A percentile compares a stretch with the other conserved stretches of the same genome.
phyloP scores from a whole-genome alignment of 306 rosid species.

The Arachis stenosperma region DNA sequence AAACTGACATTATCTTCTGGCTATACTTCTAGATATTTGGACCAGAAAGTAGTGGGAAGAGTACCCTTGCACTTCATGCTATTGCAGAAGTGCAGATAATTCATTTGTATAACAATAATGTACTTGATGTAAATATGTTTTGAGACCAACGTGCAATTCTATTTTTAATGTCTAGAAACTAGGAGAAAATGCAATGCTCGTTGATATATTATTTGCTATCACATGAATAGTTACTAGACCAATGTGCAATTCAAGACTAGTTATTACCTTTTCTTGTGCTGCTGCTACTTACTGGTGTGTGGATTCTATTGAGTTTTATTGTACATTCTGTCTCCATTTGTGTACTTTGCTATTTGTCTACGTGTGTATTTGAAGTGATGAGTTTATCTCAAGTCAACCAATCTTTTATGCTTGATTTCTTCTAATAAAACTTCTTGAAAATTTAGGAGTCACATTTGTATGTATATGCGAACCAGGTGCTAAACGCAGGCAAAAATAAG shows the following conservation, averaged over 20 bases:
- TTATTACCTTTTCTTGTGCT: conserved; percentile 6
- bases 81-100: conserved; percentile 97
- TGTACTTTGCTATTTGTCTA: conserved; percentile 23
- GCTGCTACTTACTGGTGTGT: neutral
- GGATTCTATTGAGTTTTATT: neutral
- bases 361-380: conserved; percentile 1
- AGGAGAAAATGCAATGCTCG: conserved; percentile 99
- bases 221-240: too few species aligned
- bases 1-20: conserved; percentile 32
- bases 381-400: conserved; percentile 17
- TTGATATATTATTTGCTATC: conserved; percentile 42
- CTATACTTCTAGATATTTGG: conserved; percentile 74
- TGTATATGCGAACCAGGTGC: conserved; percentile 61
- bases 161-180: conserved; percentile 65
- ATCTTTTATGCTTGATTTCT: conserved; percentile 21
- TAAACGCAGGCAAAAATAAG: conserved; percentile 86
- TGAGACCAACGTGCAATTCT: conserved; percentile 41
- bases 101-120: conserved; percentile 10
- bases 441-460: conserved; percentile 36
- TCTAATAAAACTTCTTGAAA: conserved; percentile 6
- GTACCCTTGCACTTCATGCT: conserved; percentile 97
- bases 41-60: conserved; percentile 99
- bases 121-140: neutral
- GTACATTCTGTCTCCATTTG: conserved; percentile 13
- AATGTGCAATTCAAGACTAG: neutral